phyloP scores from a whole-genome alignment of 2,329 filamentous ascomycete species.

The Sporothrix brunneoviolacea region DNA sequence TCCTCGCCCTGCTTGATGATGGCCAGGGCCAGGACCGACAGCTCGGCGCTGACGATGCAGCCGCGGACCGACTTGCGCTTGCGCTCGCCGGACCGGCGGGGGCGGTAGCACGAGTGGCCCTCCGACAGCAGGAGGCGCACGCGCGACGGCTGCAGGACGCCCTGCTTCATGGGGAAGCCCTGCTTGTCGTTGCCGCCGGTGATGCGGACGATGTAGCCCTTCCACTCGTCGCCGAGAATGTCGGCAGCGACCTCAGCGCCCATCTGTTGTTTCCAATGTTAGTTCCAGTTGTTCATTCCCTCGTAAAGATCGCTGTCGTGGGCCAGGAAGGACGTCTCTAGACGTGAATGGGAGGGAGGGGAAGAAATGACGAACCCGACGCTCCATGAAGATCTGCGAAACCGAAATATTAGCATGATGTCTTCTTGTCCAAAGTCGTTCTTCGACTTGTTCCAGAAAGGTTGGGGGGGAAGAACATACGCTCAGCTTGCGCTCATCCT shows the following conservation, averaged over 20 bases:
- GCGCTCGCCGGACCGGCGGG: constrained; percentile 95
- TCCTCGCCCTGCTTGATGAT: constrained; percentile 97
- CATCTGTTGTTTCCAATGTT: constrained; percentile 53
- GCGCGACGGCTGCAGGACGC: constrained; percentile 97
- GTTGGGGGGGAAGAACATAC: constrained; percentile 43
- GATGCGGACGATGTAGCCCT: constrained; percentile 99
- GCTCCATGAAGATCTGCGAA: constrained; percentile 21
- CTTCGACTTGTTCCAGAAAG: too few species aligned
- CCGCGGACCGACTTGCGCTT: constrained; percentile 99
- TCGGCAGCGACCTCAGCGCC: constrained; percentile 88
- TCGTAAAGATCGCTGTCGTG: too few species aligned
- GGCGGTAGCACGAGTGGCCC: constrained; percentile 98
- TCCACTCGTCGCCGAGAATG: constrained; percentile 97
- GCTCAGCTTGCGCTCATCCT: constrained; percentile 99
- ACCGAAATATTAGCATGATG: constrained; percentile 19
- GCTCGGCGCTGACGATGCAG: constrained; percentile 95
- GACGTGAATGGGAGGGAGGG: background rate
- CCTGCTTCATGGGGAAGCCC: constrained; percentile 99
- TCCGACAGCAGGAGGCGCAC: constrained; percentile 92
- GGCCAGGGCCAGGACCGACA: constrained; percentile 87
- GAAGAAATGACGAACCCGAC: constrained; percentile 17
- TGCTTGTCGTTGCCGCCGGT: constrained; percentile 99
- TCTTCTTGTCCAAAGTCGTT: too few species aligned
- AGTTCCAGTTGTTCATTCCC: too few species aligned
- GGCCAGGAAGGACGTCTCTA: background rate